Base-by-base conservation (phyloP, 768 basidiomycete species). In the Agaricus sinodeliciosus region DNA sequence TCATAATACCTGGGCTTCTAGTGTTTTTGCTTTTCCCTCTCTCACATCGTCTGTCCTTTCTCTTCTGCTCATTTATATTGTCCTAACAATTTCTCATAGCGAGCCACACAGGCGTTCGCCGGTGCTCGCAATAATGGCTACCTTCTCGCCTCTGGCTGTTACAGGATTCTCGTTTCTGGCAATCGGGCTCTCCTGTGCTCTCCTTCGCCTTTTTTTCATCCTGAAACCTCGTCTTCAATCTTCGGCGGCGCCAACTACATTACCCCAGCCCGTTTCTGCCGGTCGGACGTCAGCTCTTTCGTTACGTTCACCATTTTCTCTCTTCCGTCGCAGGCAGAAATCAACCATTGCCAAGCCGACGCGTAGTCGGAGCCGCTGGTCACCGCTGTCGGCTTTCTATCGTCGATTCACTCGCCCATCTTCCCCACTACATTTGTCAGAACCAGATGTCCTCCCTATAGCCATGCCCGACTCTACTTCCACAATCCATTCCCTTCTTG, bases 31-130 rank as follows among this genome's bases (percentile, higher is more conserved):
- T 22, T 34, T 44, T 51, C 43, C 43, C n/a, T 19, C 50, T 16
- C 51, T 46, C 37, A 36, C 51, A 34, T 39, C 44, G 51, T 53
- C 51, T 53, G 51, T 53, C 37, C 44, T 46, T 53, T 36, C 43
- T 39, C 26, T 40, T 42, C 19, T 18, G n/a, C 25, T 16, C 34
- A 4, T 53, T 12, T 40, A 27, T 28, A 26, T 22, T n/a, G 12
- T 13, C 37, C 26, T 46, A 39, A 53, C 39, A 19, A 39, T 19
- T 3, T 44, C 18, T 27, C 12, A 13, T n/a, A 46, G 43, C 46
- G 51, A 46, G 45, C 51, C 37, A 27, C 28, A 40, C 26, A 53
- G 36, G 51, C 51, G 51, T 36, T 28, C 51, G 46, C 51, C 51
- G 45, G 44, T 16, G 6, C 19, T 34, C 16, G 37, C 44, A 12